These are phyloP conservation scores for Xylariomycetidae sp. DNA, from an alignment of 2,329 filamentous ascomycete species.

Conservation along the genomic window DNA sequence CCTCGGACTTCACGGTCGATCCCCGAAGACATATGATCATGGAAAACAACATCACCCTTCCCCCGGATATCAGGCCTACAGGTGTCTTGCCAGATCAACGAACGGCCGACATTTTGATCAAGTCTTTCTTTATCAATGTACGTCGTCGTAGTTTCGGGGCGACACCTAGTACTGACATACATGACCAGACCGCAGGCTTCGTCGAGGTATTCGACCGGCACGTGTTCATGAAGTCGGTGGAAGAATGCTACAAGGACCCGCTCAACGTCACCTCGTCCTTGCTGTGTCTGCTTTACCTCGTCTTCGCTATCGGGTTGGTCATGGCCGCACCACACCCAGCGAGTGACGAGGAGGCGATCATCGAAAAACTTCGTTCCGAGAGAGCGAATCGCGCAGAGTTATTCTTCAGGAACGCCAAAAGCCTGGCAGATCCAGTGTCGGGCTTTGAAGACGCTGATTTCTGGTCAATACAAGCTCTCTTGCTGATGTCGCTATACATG, in stretches of 20 bases:
- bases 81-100: conserved; percentile 49
- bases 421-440: conserved; percentile 36
- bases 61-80: conserved; percentile 38
- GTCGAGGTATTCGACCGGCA: conserved; percentile 53
- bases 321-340: conserved; percentile 47
- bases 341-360: conserved; percentile 41
- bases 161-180: conserved; percentile 11
- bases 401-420: conserved; percentile 56
- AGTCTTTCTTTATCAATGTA: conserved; percentile 57
- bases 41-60: conserved; percentile 45
- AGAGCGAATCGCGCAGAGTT: conserved; percentile 50
- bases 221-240: conserved; percentile 42
- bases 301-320: conserved; percentile 57
- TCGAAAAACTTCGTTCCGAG: conserved; percentile 44
- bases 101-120: conserved; percentile 47
- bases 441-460: conserved; percentile 58
- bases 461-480: conserved; percentile 58
- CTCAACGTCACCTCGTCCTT: conserved; percentile 42
- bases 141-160: conserved; percentile 11
- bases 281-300: conserved; percentile 55
- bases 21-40: conserved; percentile 51
- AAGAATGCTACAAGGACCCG: conserved; percentile 49
- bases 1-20: conserved; percentile 52
- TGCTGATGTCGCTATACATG: conserved; percentile 60
- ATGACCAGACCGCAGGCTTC: conserved; percentile 49